Evolutionary conservation across 2,329 filamentous ascomycete species (phyloP), one percentile per base, ranked within the genome.

Genomic region (Venturia nashicola): DNA sequence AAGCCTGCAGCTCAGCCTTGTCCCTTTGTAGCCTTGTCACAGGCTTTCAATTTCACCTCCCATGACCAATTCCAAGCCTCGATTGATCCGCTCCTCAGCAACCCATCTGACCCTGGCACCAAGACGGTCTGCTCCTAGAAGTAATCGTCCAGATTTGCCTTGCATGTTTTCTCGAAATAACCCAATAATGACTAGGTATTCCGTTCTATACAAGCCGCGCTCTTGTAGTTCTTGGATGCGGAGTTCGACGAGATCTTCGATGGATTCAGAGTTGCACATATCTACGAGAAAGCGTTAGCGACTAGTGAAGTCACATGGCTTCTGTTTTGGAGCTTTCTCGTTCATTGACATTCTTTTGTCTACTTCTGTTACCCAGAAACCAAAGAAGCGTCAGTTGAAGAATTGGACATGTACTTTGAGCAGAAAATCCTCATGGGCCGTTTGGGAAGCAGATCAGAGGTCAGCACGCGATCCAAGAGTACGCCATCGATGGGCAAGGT

Each of bases 221-320:
- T 72, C 75, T 20, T 78, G 79, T n/a, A 88, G 76, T 67, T 87
- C 85, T 0, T 84, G 85, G 2, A 87, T 70, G 9, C 87, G 72
- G 0, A 84, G 75, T 39, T 86, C 82, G 48, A 83, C 79, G n/a
- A 87, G 82, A 66, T 87, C 84, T 65, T 84, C 39, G 23, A 43
- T 61, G 59, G 14, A 40, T 27, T 43, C 59, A 14, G 59, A 3
- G 20, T 61, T 61, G 18, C 59, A 40, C 59, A 43, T 61, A n/a
- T 61, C 44, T 48, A 48, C 5, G n/a, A 48, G 44, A 48, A 48
- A 23, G 5, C 3, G 16, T 48, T 48, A 48, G 44, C 44, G 8
- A 46, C 43, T 46, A 46, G 43, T 14, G 11, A 46, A 20, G n/a
- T 20, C 14, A 18, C 14, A 18, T 14, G 14, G 59, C n/a, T 61